Base-by-base conservation (phyloP, 441 rosid genomes). In the Mallotus japonicus region DNA sequence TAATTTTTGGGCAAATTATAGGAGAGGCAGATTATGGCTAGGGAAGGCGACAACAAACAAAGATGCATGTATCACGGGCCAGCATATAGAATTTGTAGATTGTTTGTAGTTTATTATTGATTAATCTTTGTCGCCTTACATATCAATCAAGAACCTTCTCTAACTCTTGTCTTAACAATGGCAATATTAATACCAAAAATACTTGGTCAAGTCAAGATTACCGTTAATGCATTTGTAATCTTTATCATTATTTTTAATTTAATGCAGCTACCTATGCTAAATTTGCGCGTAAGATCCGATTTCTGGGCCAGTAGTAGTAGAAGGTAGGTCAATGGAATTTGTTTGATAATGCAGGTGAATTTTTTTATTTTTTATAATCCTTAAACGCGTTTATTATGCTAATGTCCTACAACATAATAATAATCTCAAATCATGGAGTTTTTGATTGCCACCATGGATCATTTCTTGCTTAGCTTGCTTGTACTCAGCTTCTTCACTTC, bases 381-480 rank as follows among this genome's bases (percentile, higher is more conserved):
- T 56, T 28, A 17, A 72, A 69, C 59, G 74, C 74, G 65, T 50
- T 72, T 53, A 37, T 20, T 49, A 44, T 62, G 53, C 58, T 62
- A 3, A 37, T 13, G 5, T 34, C 5, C 9, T 10, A 8, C 49
- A 44, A 44, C 49, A 44, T 37, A 37, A 37, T 37, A 37, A 37
- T 5, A 37, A 37, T 37, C 40, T 37, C 40, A 37, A 4, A 37
- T 37, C 6, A 6, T 37, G 6, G 40, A 37, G 40, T 37, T 37
- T 37, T 4, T 37, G 6, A 6, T 37, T 4, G 6, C 40, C n/a
- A 28, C 60, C 59, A 72, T 75, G 84, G 60, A 60, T 76, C 54
- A 28, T 12, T 54, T 80, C 59, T 55, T 78, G 13, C 59, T 75
- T 57, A 17, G 44, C 50, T 69, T 70, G 16, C 22, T 72, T 53